Evolutionary conservation across 139 green algal genomes (phyloP).

Genomic region (Micractinium sp.): DNA sequence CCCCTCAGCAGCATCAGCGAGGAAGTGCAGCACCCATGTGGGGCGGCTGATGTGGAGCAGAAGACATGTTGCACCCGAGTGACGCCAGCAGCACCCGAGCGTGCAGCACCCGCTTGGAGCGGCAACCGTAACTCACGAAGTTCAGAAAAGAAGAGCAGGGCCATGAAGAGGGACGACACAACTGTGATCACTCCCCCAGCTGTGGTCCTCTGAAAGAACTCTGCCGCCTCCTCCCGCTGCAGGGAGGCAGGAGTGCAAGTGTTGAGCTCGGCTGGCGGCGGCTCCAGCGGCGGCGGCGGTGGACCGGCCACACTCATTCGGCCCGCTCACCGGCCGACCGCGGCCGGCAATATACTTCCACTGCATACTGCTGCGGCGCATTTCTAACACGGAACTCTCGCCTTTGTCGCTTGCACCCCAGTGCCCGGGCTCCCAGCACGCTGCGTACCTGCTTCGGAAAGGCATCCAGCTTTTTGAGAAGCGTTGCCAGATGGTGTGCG

Average conservation of each 20-base stretch:
- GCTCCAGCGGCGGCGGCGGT: neutral
- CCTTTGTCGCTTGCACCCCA: too few species aligned
- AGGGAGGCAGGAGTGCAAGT: neutral
- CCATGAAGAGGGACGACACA: conserved; percentile 86
- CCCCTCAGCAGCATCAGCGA: neutral
- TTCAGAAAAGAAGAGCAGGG: conserved; percentile 92
- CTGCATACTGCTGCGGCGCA: too few species aligned
- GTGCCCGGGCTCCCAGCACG: neutral
- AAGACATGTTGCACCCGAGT: too few species aligned
- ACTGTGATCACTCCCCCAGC: conserved; percentile 95
- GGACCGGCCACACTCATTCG: too few species aligned
- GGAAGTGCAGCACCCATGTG: neutral
- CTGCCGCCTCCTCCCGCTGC: conserved; percentile 77
- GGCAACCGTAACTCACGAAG: conserved; percentile 67
- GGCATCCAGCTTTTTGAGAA: conserved; percentile 64
- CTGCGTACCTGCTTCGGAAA: conserved; percentile 77
- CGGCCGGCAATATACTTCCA: neutral
- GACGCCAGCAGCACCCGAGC: neutral
- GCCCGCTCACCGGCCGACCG: neutral
- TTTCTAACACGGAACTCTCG: too few species aligned
- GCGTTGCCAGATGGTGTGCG: neutral
- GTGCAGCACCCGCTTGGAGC: neutral
- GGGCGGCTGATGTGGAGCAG: too few species aligned
- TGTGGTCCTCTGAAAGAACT: conserved; percentile 92
- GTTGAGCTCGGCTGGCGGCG: neutral